Percentiles rank a stretch among this genome's conserved stretches.
Evolutionary conservation across 2,329 filamentous ascomycete species (phyloP).

Genomic region (Akanthomyces dipterigenus): DNA sequence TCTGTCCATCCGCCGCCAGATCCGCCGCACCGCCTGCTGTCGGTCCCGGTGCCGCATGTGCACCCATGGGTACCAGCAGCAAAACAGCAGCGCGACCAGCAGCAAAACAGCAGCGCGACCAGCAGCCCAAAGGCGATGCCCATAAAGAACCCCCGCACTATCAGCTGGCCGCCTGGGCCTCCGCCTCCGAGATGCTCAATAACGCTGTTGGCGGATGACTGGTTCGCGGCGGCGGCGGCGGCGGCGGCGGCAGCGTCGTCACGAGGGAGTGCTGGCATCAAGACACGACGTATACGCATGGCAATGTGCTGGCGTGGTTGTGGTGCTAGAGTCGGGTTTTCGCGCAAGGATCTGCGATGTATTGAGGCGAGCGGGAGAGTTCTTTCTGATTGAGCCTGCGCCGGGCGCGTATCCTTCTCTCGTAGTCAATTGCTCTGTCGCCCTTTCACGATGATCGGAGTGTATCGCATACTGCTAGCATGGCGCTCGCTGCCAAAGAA

Average conservation of each 20-base stretch:
- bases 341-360: neutral
- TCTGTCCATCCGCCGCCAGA: too few species aligned
- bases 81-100: conserved; percentile 14
- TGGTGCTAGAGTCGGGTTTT: too few species aligned
- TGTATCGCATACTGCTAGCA: neutral
- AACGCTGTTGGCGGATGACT: neutral
- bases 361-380: too few species aligned
- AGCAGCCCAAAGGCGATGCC: conserved; percentile 13
- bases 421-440: neutral
- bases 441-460: neutral
- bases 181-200: neutral
- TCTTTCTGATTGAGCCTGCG: too few species aligned
- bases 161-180: neutral
- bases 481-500: neutral
- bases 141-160: conserved; percentile 14
- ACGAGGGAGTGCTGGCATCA: too few species aligned
- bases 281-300: too few species aligned
- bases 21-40: too few species aligned
- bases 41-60: too few species aligned
- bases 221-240: neutral
- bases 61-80: conserved; percentile 14
- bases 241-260: neutral
- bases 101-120: conserved; percentile 16
- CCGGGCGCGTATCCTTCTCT: too few species aligned
- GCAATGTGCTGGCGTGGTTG: too few species aligned